phyloP scores from a whole-genome alignment of 345 rosid species.

The Melaleuca alternifolia region DNA sequence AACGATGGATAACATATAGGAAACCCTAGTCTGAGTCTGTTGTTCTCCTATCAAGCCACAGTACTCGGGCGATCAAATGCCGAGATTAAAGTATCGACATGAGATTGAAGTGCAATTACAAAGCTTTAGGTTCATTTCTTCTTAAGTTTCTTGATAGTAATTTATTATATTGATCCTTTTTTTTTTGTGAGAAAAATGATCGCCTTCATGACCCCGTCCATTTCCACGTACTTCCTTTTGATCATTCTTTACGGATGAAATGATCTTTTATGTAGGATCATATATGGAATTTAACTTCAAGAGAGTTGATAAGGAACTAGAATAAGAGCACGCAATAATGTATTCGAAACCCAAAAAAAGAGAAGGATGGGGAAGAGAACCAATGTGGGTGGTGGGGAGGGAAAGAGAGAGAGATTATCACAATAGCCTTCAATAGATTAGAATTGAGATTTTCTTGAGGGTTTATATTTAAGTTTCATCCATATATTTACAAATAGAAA shows the following conservation, averaged over 20 bases:
- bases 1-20: background rate
- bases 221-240: background rate
- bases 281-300: background rate
- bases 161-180: background rate
- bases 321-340: background rate
- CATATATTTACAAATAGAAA: too few relatives aligned
- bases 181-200: too few relatives aligned
- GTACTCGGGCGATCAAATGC: background rate
- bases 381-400: background rate
- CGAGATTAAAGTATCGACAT: background rate
- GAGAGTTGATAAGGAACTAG: background rate
- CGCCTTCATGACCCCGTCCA: background rate
- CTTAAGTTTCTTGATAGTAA: background rate
- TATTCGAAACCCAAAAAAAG: background rate
- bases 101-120: background rate
- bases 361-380: background rate
- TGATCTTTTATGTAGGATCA: background rate
- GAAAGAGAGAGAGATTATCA: background rate
- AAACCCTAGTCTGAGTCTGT: background rate
- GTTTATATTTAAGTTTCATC: too few relatives aligned
- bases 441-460: too few relatives aligned
- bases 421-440: too few relatives aligned
- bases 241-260: background rate
- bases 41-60: background rate
- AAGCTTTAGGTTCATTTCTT: background rate